Percentiles rank a stretch among this genome's conserved stretches.
Evolutionary conservation across 1,139 yeast species (phyloP).

Genomic region (Pichia sp.): DNA sequence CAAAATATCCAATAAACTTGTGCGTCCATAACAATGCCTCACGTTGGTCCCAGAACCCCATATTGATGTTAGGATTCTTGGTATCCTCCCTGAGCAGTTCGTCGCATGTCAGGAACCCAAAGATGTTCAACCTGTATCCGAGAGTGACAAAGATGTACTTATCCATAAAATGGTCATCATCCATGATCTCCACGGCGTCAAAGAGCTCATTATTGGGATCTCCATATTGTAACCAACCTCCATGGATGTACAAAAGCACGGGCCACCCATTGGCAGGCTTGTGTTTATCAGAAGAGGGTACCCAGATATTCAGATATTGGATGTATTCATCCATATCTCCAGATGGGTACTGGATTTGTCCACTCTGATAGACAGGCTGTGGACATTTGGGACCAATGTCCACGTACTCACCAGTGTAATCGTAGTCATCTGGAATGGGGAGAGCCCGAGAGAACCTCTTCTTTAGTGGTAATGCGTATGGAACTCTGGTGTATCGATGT

Average conservation of each 20-base stretch:
- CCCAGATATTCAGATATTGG: slow-evolving; percentile 33
- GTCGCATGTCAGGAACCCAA: slow-evolving; percentile 32
- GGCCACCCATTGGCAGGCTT: slow-evolving; percentile 34
- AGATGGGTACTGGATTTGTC: slow-evolving; percentile 21
- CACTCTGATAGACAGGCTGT: slow-evolving; percentile 29
- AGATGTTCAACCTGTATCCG: slow-evolving; percentile 34
- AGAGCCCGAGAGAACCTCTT: slow-evolving; percentile 17
- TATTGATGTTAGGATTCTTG: slow-evolving; percentile 29
- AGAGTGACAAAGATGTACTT: slow-evolving; percentile 33
- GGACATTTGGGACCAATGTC: slow-evolving; percentile 30
- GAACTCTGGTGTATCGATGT: slow-evolving; percentile 18
- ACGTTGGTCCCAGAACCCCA: slow-evolving; percentile 38
- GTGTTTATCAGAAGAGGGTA: slow-evolving; percentile 29
- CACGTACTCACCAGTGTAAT: slow-evolving; percentile 32
- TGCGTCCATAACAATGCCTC: slow-evolving; percentile 35
- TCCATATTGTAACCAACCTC: slow-evolving; percentile 36
- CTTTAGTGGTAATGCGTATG: slow-evolving; percentile 20
- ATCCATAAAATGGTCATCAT: slow-evolving; percentile 23
- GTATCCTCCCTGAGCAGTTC: slow-evolving; percentile 26
- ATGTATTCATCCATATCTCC: slow-evolving; percentile 30
- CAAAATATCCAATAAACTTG: slow-evolving; percentile 28
- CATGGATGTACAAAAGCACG: slow-evolving; percentile 34
- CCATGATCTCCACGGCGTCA: slow-evolving; percentile 22
- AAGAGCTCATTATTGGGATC: slow-evolving; percentile 24
- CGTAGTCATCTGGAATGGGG: slow-evolving; percentile 26